phyloP scores from a whole-genome alignment of 2,329 filamentous ascomycete genomes.

The Zasmidium angulare region DNA sequence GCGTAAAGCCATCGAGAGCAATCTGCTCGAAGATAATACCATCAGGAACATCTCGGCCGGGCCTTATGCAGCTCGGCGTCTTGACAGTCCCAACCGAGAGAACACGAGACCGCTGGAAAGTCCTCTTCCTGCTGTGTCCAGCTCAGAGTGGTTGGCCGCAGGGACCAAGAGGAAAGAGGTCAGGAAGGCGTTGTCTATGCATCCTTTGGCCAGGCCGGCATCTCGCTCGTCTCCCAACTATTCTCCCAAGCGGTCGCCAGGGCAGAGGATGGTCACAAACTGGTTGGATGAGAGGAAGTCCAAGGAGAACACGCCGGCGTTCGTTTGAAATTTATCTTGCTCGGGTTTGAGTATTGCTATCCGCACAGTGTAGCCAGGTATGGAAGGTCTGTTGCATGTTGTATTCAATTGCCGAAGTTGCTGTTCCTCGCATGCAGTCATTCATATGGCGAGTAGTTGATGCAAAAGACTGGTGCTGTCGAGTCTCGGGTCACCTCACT shows the following conservation, averaged over 20 bases:
- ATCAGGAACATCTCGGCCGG: constrained; percentile 35
- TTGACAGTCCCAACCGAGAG: constrained; percentile 6
- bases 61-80: constrained; percentile 29
- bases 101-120: constrained; percentile 13
- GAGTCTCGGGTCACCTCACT: neutral
- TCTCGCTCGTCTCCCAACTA: neutral
- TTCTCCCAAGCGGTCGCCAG: constrained; percentile 17
- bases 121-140: constrained; percentile 27
- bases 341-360: constrained; percentile 1
- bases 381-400: neutral
- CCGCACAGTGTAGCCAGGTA: neutral
- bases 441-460: too few relatives aligned
- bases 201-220: constrained; percentile 8
- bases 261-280: constrained; percentile 30
- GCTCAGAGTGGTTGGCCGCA: constrained; percentile 34
- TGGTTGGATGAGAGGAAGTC: constrained; percentile 30
- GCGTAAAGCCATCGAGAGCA: constrained; percentile 22
- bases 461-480: too few relatives aligned
- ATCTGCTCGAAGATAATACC: constrained; percentile 33
- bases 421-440: neutral
- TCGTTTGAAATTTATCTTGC: constrained; percentile 22
- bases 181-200: constrained; percentile 11
- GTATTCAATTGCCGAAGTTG: neutral
- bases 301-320: constrained; percentile 21
- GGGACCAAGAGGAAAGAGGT: constrained; percentile 17